phyloP scores from a whole-genome alignment of 352 stramenopile species.

The Phytophthora pistaciae region DNA sequence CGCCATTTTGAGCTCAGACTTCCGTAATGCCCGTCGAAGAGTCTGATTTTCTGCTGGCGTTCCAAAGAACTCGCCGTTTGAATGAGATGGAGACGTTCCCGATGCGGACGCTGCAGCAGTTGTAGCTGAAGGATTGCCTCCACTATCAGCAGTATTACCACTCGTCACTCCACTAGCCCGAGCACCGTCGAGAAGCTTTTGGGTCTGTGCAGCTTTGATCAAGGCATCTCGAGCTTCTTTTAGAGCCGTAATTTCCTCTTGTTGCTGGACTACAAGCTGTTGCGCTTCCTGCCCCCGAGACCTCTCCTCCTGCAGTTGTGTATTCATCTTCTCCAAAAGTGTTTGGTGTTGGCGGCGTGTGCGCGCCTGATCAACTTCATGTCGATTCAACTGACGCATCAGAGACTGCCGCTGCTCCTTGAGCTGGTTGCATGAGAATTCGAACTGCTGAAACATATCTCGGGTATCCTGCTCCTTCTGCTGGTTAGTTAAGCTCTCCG shows the following conservation, averaged over 20 bases:
- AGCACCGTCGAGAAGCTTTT: constrained; percentile 20
- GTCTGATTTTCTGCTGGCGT: constrained; percentile 64
- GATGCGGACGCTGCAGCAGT: neutral
- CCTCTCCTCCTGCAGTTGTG: constrained; percentile 24
- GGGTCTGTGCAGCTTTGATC: constrained; percentile 13
- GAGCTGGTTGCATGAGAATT: constrained; percentile 30
- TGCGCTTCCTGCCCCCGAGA: constrained; percentile 17
- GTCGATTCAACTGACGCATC: constrained; percentile 34
- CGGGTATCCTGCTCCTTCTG: constrained; percentile 50
- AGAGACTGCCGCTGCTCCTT: constrained; percentile 44
- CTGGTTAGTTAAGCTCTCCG: constrained; percentile 36
- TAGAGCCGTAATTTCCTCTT: constrained; percentile 27
- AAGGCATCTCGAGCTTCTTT: constrained; percentile 24
- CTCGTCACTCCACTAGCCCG: neutral
- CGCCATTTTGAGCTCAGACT: constrained; percentile 61
- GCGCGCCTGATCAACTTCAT: constrained; percentile 39
- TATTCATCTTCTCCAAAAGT: constrained; percentile 41
- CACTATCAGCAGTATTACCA: neutral
- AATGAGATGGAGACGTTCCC: constrained; percentile 15
- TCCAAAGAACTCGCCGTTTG: constrained; percentile 31
- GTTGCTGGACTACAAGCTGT: constrained; percentile 22
- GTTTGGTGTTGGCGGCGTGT: constrained; percentile 45
- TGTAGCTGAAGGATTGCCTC: neutral
- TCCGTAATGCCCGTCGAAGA: constrained; percentile 55
- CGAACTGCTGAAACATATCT: constrained; percentile 48